Evolutionary conservation across 1,139 yeast genomes (phyloP), one percentile per base, ranked within the genome.

Genomic region (Wickerhamomyces sp.): DNA sequence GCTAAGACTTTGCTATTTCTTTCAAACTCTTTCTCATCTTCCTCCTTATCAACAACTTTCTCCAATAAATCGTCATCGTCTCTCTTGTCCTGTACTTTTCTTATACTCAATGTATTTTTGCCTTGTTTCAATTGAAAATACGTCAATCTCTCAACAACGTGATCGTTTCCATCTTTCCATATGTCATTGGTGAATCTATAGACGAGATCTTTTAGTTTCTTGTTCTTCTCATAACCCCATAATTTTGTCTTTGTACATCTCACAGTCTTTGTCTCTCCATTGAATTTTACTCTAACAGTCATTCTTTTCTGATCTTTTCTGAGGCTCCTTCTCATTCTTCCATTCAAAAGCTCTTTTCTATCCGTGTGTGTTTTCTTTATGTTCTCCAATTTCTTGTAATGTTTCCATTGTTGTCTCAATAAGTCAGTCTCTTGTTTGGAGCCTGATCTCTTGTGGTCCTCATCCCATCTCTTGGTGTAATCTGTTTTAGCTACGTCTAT

Each of bases 161-260:
- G 95, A 36, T 83, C 86, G 45, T 76, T 78, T 8, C 93, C 93
- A 58, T 87, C 87, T 47, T 69, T 71, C 98, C 98, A 91, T 29
- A 68, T 70, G 0, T 86, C 86, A 41, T 79, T 70, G 13, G 58
- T 62, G 54, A 73, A 89, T 36, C 63, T 62, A 58, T 68, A 74
- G 0, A 83, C 82, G 47, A 88, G 65, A 46, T 81, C 91, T 29
- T 72, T 68, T 2, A 69, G 55, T 3, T 72, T 65, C 47, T 72
- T 78, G 45, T 74, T 71, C 60, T 84, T 81, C 46, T 83, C 89
- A 40, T 77, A 68, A 9, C 97, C 97, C 98, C 98, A 91, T 29
- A 91, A 67, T 51, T 87, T 87, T 18, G 80, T 77, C 60, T 85
- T 85, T 49, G 68, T 70, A 42, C 79, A 66, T 49, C 75, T 75